Evolutionary conservation across 2,329 filamentous ascomycete species (phyloP).

Genomic region (Fusarium burgessii): DNA sequence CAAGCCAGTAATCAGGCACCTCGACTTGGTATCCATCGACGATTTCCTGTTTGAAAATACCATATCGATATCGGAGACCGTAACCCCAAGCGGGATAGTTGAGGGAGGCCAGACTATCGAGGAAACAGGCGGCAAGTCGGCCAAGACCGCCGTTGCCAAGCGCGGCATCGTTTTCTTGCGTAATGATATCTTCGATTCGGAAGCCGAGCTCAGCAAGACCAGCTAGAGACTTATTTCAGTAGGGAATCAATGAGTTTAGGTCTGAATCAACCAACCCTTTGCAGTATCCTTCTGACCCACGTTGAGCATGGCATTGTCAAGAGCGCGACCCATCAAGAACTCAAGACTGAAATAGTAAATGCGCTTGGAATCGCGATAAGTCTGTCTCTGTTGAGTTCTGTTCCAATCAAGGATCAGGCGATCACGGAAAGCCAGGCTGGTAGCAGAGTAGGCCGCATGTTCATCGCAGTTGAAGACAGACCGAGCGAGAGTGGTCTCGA

Average conservation of each 20-base stretch:
- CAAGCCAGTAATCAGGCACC: slow-evolving; percentile 98
- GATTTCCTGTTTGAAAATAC: slow-evolving; percentile 99
- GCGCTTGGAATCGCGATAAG: slow-evolving; percentile 88
- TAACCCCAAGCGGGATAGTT: slow-evolving; percentile 99
- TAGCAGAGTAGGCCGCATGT: slow-evolving; percentile 89
- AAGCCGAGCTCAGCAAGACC: slow-evolving; percentile 92
- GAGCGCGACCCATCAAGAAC: slow-evolving; percentile 94
- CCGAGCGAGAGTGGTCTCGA: slow-evolving; percentile 94
- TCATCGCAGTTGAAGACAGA: slow-evolving; percentile 99
- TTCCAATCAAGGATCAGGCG: slow-evolving; percentile 97
- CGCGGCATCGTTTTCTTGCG: slow-evolving; percentile 95
- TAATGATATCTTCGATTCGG: slow-evolving; percentile 94
- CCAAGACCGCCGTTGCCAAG: slow-evolving; percentile 96
- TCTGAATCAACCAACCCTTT: slow-evolving; percentile 67
- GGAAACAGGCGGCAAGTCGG: slow-evolving; percentile 93
- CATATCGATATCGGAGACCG: slow-evolving; percentile 92
- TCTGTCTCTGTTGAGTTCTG: slow-evolving; percentile 96
- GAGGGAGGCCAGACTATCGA: slow-evolving; percentile 93
- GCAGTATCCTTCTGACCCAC: slow-evolving; percentile 88
- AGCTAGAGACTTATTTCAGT: slow-evolving; percentile 62
- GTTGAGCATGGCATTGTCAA: slow-evolving; percentile 99
- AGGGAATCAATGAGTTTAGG: background rate
- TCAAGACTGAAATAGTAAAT: slow-evolving; percentile 98
- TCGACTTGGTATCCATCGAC: slow-evolving; percentile 98
- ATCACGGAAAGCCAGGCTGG: slow-evolving; percentile 92